A percentile compares a stretch with the other conserved stretches of the same genome.
Evolutionary conservation across 768 basidiomycete species (phyloP).

Genomic region (Wakefieldia striispora): DNA sequence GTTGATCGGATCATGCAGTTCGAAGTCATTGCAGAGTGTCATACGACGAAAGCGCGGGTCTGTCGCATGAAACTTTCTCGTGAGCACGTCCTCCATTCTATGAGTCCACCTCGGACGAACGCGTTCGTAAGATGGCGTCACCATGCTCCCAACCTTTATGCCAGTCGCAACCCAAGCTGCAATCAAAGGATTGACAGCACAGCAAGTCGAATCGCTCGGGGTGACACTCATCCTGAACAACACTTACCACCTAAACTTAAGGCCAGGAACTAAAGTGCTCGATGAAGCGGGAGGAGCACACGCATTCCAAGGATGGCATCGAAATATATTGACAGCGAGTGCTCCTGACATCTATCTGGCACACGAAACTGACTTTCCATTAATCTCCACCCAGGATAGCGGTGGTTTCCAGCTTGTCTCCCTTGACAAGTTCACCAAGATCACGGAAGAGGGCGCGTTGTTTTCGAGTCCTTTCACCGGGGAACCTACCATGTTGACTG

Average conservation of each 20-base stretch:
- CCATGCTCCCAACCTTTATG: slow-evolving; percentile 89
- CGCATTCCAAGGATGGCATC: slow-evolving; percentile 83
- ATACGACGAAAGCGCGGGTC: slow-evolving; percentile 78
- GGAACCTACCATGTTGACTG: slow-evolving; percentile 85
- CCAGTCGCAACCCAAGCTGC: slow-evolving; percentile 91
- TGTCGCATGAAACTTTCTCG: slow-evolving; percentile 84
- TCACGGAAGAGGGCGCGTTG: slow-evolving; percentile 86
- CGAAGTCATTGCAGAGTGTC: slow-evolving; percentile 76
- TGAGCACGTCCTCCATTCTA: slow-evolving; percentile 35
- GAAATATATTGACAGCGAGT: slow-evolving; percentile 79
- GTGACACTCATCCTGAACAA: slow-evolving; percentile 86
- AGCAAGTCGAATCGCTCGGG: slow-evolving; percentile 79
- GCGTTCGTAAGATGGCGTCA: slow-evolving; percentile 60
- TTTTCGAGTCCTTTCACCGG: slow-evolving; percentile 86
- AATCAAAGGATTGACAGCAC: slow-evolving; percentile 86
- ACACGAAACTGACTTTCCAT: neutral
- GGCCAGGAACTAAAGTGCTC: slow-evolving; percentile 75
- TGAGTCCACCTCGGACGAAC: slow-evolving; percentile 1
- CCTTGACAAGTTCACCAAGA: slow-evolving; percentile 76
- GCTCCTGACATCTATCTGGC: neutral
- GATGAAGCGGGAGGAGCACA: slow-evolving; percentile 83
- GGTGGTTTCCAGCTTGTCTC: slow-evolving; percentile 90
- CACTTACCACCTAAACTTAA: slow-evolving; percentile 86
- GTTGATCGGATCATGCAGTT: slow-evolving; percentile 58
- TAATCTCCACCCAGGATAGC: slow-evolving; percentile 56